Evolutionary conservation across 495 filamentous ascomycete species (phyloP), one percentile per base, ranked within the genome.

Genomic region (Daldinia childiae): DNA sequence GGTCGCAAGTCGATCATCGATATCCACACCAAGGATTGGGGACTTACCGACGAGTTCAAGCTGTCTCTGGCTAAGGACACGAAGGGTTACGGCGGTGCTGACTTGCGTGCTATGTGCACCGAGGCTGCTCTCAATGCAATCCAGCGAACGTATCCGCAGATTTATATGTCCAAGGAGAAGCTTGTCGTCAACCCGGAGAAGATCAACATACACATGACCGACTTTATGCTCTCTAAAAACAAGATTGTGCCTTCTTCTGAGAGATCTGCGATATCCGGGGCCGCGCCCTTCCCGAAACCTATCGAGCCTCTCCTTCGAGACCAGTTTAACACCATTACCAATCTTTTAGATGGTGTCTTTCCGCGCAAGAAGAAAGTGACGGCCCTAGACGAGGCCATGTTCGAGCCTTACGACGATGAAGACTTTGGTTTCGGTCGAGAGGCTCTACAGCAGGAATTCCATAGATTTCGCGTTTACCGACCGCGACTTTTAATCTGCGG

Each of bases 101-200:
- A 99, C 80, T 79, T 99, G 27, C 90, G 95, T 34, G 94, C 96
- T 29, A 86, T 99, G 51, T 97, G 93, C 81, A 99, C 96, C 1
- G 95, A 99, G 83, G 95, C 95, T n/a, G 93, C 96, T 7, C 82
- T 99, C n/a, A 99, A 98, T 79, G 93, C 95, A 12, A 94, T 99
- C 24, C 96, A 99, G 78, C 86, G 95, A 62, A 92, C 91, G 19
- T 99, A 95, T 76, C 95, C 95, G 8, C 96, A 99, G 75, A 97
- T 99, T 55, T 99, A 99, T 83, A 86, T 88, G 58, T 95, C 95
- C 0, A 88, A 92, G 73, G 87, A 96, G 76, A 98, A 98, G 80
- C 90, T 98, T 32, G 79, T 94, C 29, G 94, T 98, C 62, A 90
- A 98, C 73, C 91, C 93, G 0, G 87, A 88, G 58, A 91, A 86